Conservation (phyloP, 495 filamentous ascomycete genomes). For the Trichocladium uniseriatum region DNA sequence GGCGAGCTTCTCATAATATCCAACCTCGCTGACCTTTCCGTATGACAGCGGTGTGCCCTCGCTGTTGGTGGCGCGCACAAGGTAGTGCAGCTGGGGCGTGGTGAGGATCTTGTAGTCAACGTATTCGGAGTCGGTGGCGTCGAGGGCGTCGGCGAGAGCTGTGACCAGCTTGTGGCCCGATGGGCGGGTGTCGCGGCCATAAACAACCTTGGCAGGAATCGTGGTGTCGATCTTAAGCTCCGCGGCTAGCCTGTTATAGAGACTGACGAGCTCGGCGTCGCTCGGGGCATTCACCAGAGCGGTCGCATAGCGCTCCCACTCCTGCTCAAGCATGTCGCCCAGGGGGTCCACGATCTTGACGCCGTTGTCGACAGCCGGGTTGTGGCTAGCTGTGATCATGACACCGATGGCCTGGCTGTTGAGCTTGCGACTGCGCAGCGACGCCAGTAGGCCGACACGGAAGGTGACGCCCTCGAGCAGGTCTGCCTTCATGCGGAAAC, state of each 20-base stretch:
- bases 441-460: constrained; percentile 79
- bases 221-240: constrained; percentile 65
- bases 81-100: constrained; percentile 92
- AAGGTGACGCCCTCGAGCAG: constrained; percentile 85
- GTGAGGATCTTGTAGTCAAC: constrained; percentile 81
- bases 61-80: constrained; percentile 91
- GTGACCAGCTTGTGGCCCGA: constrained; percentile 75
- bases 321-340: constrained; percentile 93
- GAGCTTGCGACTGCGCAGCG: constrained; percentile 82
- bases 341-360: constrained; percentile 97
- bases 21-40: constrained; percentile 76
- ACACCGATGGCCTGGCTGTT: constrained; percentile 87
- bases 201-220: constrained; percentile 69
- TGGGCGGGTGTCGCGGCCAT: constrained; percentile 85
- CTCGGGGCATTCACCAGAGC: constrained; percentile 71
- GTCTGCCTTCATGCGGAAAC: constrained; percentile 53
- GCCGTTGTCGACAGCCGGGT: constrained; percentile 92
- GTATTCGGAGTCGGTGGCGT: constrained; percentile 60
- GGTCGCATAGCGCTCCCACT: constrained; percentile 87
- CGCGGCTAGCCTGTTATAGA: constrained; percentile 62
- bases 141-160: constrained; percentile 67
- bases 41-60: constrained; percentile 72
- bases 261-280: constrained; percentile 61
- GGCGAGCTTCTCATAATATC: constrained; percentile 89
- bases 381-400: constrained; percentile 99